These are phyloP conservation scores for Didymella lethalis DNA, from an alignment of 2,329 filamentous ascomycete genomes.

Conservation along the genomic window DNA sequence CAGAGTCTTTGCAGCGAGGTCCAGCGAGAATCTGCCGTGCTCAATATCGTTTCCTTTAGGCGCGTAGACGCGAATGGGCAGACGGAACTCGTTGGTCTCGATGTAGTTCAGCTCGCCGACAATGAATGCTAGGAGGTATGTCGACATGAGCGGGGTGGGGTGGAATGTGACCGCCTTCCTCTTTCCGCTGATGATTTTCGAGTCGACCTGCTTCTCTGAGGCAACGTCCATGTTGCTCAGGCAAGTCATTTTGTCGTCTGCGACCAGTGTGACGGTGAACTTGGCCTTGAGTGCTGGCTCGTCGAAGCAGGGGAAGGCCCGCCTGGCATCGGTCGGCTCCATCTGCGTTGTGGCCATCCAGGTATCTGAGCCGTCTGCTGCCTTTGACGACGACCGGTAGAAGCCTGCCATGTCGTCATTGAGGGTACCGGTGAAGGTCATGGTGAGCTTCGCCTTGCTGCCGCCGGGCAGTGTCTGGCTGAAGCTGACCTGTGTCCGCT, in stretches of 20 bases:
- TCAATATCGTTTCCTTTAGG: conserved; percentile 90
- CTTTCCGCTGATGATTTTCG: conserved; percentile 66
- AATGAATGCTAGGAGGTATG: conserved; percentile 92
- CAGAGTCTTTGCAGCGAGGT: conserved; percentile 87
- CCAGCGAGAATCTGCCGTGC: conserved; percentile 87
- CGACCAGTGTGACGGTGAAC: conserved; percentile 89
- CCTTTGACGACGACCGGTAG: conserved; percentile 94
- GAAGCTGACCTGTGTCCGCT: conserved; percentile 84
- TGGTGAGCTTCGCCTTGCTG: conserved; percentile 77
- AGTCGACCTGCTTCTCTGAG: conserved; percentile 75
- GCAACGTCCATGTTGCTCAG: conserved; percentile 97
- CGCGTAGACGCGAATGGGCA: conserved; percentile 93
- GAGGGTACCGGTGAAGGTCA: conserved; percentile 79
- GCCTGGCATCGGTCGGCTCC: conserved; percentile 92
- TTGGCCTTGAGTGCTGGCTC: conserved; percentile 93
- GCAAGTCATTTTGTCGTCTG: conserved; percentile 89
- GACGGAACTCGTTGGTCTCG: conserved; percentile 88
- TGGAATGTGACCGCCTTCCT: conserved; percentile 93
- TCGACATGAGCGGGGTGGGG: conserved; percentile 92
- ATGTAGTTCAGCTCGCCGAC: conserved; percentile 94
- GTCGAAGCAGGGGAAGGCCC: conserved; percentile 96
- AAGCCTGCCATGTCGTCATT: conserved; percentile 98
- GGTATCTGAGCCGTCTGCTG: conserved; percentile 76
- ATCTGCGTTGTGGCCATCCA: conserved; percentile 93
- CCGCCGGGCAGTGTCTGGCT: conserved; percentile 75